Evolutionary conservation across 148 eudicot genomes (phyloP).

Genomic region (Amaranthus cruentus): DNA sequence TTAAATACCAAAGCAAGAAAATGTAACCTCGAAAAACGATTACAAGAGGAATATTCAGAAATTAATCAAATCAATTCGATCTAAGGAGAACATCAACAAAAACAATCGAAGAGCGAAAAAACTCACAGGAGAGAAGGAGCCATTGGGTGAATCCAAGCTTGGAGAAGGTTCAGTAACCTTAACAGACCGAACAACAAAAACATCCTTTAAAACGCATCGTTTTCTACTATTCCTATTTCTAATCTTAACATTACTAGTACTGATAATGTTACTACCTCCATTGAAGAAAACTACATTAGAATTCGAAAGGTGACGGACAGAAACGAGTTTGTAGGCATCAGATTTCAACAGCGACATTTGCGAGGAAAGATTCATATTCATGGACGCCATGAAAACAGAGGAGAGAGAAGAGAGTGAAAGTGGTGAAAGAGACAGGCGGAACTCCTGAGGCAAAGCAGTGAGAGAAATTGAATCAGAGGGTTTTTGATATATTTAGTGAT

Average conservation of each 20-base stretch:
- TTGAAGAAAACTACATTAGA: slow-evolving; percentile 23
- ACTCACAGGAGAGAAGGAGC: slow-evolving; percentile 40
- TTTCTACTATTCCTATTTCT: slow-evolving; percentile 1
- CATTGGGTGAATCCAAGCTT: slow-evolving; percentile 32
- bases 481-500: too few relatives aligned
- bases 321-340: slow-evolving; percentile 12
- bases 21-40: too few relatives aligned
- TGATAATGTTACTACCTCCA: not conserved
- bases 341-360: slow-evolving; percentile 32
- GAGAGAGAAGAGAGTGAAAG: not conserved
- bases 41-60: too few relatives aligned
- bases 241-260: not conserved
- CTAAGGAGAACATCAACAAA: not conserved
- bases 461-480: not conserved
- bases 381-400: slow-evolving; percentile 26
- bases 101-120: not conserved
- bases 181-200: slow-evolving; percentile 35
- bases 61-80: not conserved
- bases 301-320: slow-evolving; percentile 28
- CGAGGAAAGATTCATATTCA: slow-evolving; percentile 29
- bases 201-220: slow-evolving; percentile 26
- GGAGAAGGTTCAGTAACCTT: slow-evolving; percentile 27
- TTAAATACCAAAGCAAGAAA: too few relatives aligned
- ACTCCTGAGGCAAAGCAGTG: slow-evolving; percentile 12
- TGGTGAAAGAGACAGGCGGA: slow-evolving; percentile 14